Conservation (phyloP, 768 basidiomycete genomes). For the Strobilomyces confusus region DNA sequence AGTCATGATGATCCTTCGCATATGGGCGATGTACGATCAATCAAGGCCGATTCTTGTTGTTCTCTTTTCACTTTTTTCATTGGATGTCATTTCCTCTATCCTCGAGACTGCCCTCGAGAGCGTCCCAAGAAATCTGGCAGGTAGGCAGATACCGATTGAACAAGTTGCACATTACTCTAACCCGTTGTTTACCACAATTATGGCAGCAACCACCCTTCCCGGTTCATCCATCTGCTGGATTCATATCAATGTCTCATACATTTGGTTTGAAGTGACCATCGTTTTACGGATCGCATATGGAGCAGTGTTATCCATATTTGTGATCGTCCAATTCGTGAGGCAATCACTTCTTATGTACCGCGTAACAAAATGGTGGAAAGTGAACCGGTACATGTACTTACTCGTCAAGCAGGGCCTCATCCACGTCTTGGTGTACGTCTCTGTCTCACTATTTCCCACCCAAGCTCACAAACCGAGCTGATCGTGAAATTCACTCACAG, state of each 20-base stretch:
- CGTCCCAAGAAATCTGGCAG: neutral
- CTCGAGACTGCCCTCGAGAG: neutral
- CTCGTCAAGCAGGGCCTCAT: neutral
- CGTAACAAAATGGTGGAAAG: neutral
- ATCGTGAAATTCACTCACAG: neutral
- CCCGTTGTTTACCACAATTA: neutral
- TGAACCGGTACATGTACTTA: neutral
- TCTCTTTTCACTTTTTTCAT: neutral
- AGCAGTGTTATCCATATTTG: neutral
- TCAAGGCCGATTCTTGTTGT: neutral
- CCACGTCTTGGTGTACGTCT: neutral
- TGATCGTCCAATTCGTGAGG: neutral
- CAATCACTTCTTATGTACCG: neutral
- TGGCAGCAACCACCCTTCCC: neutral
- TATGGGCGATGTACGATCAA: neutral
- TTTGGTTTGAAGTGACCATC: neutral
- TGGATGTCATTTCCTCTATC: neutral
- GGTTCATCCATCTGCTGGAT: neutral
- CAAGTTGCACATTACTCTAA: neutral
- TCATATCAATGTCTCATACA: neutral
- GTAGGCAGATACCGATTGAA: neutral
- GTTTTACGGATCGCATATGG: neutral
- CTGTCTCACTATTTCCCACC: neutral
- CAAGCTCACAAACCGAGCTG: neutral
- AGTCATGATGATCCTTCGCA: neutral